Conservation (phyloP, 139 green algal species). For the Coelastrella sp. region DNA sequence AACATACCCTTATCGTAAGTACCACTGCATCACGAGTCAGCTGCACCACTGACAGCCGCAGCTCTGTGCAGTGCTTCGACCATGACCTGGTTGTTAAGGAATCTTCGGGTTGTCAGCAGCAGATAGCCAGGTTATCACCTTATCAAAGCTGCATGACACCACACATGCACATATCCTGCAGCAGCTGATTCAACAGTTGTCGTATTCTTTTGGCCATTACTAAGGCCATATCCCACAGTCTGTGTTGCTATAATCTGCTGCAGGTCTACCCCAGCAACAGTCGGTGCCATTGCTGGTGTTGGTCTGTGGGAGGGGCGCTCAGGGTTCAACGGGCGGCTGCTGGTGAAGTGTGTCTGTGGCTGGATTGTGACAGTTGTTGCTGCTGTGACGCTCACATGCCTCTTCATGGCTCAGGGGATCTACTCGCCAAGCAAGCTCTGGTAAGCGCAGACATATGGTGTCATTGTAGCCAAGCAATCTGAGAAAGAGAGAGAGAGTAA, state of each 20-base stretch:
- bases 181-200: no score
- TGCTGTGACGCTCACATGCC: constrained; percentile 19
- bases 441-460: neutral
- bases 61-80: neutral
- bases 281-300: constrained; percentile 67
- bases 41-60: neutral
- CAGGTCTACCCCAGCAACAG: constrained; percentile 75
- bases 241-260: neutral
- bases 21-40: neutral
- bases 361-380: constrained; percentile 72
- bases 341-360: constrained; percentile 62
- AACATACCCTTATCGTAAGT: constrained; percentile 78
- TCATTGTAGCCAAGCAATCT: no score
- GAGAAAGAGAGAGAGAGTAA: no score
- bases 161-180: neutral
- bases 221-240: no score
- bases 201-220: no score
- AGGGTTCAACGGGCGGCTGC: constrained; percentile 49
- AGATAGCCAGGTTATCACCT: no score
- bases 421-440: constrained; percentile 43
- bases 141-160: neutral
- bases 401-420: constrained; percentile 51
- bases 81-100: no score
- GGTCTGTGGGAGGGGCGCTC: constrained; percentile 66
- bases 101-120: no score